Evolutionary conservation across 1,284 basidiomycete genomes (phyloP), one percentile per base, ranked within the genome.

Genomic region (Fomitopsis pinicola): DNA sequence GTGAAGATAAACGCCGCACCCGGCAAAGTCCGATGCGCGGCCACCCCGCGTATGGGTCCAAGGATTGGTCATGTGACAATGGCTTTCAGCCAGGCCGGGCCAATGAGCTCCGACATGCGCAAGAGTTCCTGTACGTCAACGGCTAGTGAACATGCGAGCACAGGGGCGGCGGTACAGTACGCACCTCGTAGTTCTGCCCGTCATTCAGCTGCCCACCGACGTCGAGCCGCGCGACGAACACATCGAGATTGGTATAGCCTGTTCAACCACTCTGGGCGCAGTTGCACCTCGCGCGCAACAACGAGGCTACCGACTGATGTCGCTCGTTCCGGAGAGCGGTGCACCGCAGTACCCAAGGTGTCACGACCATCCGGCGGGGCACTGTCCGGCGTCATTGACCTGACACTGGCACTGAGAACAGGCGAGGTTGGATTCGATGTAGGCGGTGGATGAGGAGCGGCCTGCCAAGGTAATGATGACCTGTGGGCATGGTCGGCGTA

Each of bases 191-290:
- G 66, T 85, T 78, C 30, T 75, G 68, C 19, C 81, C 80, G 62
- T 78, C 72, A 36, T 78, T 68, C 5, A 19, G 74, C 40, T 70
- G 72, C 33, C 78, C 68, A n/a, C 75, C 66, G 1, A 75, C 81
- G 19, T 81, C 78, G 14, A 87, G 68, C 3, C 79, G 76, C 22
- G 84, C 79, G 17, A 84, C 78, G 10, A 87, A 76, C 17, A 86
- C 68, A 70, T 89, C 88, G 55, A 89, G 71, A 68, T 89, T 86
- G 3, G 86, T 87, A 58, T 82, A 75, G 57, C n/a, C n/a, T n/a
- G n/a, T 84, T 81, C 9, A 77, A 73, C 61, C 75, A 69, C 52
- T 68, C 66, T 44, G 45, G 22, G 57, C 17, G 35, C 35, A 22
- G 61, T 55, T 15, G 63, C 63, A 42, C 62, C 58, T 17, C 60